Percentiles rank a stretch among this genome's conserved stretches.
These are phyloP conservation scores for Vaccinium myrtillus DNA, from an alignment of 148 eudicot genomes.

Conservation along the genomic window DNA sequence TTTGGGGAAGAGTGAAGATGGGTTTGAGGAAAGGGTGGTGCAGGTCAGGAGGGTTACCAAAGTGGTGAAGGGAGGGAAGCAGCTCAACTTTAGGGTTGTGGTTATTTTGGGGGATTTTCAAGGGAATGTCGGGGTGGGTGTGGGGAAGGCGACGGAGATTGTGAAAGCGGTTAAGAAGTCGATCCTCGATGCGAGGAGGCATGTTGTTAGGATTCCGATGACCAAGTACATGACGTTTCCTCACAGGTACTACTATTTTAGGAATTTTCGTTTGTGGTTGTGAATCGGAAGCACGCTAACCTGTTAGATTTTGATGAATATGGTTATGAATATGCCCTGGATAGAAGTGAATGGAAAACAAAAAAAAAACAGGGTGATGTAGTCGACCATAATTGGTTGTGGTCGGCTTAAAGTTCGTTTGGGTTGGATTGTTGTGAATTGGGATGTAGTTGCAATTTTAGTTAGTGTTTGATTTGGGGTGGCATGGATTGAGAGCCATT, in stretches of 20 bases:
- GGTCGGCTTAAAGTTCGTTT: too few relatives aligned
- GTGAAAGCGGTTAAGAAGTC: constrained; percentile 77
- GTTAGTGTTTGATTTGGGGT: too few relatives aligned
- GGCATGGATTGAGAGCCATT: background rate
- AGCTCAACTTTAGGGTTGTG: constrained; percentile 78
- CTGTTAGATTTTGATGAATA: too few relatives aligned
- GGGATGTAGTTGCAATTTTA: too few relatives aligned
- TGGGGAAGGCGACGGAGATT: constrained; percentile 88
- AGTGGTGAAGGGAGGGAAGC: constrained; percentile 94
- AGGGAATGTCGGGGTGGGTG: constrained; percentile 90
- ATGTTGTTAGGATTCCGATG: constrained; percentile 68
- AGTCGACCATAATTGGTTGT: too few relatives aligned
- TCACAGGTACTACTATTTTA: constrained; percentile 55
- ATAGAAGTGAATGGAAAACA: too few relatives aligned
- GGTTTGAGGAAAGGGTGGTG: constrained; percentile 76
- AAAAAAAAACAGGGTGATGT: too few relatives aligned
- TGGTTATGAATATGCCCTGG: too few relatives aligned
- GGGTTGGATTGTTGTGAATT: too few relatives aligned
- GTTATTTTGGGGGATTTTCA: constrained; percentile 92
- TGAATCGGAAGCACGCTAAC: background rate
- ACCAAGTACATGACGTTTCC: constrained; percentile 86
- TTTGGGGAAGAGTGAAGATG: constrained; percentile 39
- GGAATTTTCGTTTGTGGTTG: background rate
- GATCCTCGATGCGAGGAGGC: constrained; percentile 73
- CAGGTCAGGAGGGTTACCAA: constrained; percentile 97